A percentile compares a stretch with the other conserved stretches of the same genome.
Conservation (phyloP, 257 asterid species). For the Eucommia ulmoides region DNA sequence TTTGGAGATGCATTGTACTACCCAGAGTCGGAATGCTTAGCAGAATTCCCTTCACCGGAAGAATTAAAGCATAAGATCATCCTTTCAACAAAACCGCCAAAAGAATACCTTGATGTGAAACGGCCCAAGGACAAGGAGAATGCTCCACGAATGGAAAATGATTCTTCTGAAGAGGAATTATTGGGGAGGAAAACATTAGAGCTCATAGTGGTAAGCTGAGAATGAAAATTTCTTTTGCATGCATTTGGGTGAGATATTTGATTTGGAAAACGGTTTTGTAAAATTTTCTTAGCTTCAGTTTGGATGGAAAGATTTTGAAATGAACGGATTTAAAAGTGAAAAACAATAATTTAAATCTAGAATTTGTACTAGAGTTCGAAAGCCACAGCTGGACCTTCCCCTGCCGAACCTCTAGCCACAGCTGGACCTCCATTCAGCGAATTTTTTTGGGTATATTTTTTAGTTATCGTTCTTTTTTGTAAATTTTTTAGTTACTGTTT, state of each 20-base stretch:
- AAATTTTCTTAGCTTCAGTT: too few relatives aligned
- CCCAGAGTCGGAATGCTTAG: constrained; percentile 47
- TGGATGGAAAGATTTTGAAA: constrained; percentile 5
- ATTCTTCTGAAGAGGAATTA: constrained; percentile 42
- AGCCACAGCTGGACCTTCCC: too few relatives aligned
- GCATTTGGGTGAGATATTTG: too few relatives aligned
- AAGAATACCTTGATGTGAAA: constrained; percentile 58
- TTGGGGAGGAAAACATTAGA: constrained; percentile 11
- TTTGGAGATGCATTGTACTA: constrained; percentile 81
- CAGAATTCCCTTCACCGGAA: constrained; percentile 83
- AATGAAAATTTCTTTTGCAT: neutral
- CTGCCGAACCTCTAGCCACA: too few relatives aligned
- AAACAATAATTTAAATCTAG: too few relatives aligned
- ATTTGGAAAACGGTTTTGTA: too few relatives aligned
- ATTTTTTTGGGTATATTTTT: too few relatives aligned
- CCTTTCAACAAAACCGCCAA: constrained; percentile 92
- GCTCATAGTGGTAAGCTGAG: constrained; percentile 18
- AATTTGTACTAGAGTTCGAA: too few relatives aligned
- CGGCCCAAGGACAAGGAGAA: constrained; percentile 24
- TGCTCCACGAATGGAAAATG: constrained; percentile 33
- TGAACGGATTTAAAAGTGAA: neutral
- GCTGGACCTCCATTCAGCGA: too few relatives aligned
- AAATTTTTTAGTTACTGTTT: too few relatives aligned
- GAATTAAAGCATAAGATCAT: constrained; percentile 51
- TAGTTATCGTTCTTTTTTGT: too few relatives aligned